Evolutionary conservation across 345 rosid genomes (phyloP).

Genomic region (Populus tremula): DNA sequence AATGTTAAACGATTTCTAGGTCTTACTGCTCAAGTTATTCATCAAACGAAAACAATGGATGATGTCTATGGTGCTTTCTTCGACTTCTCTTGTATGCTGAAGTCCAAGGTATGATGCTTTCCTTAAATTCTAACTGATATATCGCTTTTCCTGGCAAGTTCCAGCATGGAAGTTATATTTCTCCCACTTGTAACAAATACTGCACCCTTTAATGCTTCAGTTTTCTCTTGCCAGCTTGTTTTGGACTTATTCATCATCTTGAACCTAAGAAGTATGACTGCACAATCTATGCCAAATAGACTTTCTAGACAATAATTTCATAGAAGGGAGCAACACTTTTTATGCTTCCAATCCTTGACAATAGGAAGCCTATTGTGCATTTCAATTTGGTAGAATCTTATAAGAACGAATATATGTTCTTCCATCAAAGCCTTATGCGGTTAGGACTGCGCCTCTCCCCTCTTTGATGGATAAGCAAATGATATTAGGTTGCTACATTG

Average conservation of each 20-base stretch:
- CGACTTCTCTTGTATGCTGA: constrained; percentile 70
- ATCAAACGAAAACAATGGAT: constrained; percentile 73
- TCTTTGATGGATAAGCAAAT: neutral
- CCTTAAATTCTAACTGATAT: neutral
- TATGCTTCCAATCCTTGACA: neutral
- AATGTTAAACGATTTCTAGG: constrained; percentile 41
- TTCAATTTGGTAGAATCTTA: neutral
- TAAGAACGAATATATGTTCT: neutral
- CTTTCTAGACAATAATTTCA: neutral
- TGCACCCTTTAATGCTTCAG: neutral
- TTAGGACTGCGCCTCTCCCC: neutral
- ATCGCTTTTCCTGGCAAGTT: neutral
- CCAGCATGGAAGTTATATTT: neutral
- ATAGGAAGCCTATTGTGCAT: no score
- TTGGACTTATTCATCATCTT: neutral
- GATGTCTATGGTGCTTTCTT: constrained; percentile 89
- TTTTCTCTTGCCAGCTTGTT: neutral
- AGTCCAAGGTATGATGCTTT: constrained; percentile 50
- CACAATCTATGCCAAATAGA: neutral
- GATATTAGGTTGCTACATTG: neutral
- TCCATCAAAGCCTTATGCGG: neutral
- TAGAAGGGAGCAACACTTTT: neutral
- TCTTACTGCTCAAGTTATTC: constrained; percentile 82
- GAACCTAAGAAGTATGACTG: neutral
- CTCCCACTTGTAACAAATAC: neutral